Evolutionary conservation across 2,329 filamentous ascomycete species (phyloP).

Genomic region (Dothiorella sarmentorum): DNA sequence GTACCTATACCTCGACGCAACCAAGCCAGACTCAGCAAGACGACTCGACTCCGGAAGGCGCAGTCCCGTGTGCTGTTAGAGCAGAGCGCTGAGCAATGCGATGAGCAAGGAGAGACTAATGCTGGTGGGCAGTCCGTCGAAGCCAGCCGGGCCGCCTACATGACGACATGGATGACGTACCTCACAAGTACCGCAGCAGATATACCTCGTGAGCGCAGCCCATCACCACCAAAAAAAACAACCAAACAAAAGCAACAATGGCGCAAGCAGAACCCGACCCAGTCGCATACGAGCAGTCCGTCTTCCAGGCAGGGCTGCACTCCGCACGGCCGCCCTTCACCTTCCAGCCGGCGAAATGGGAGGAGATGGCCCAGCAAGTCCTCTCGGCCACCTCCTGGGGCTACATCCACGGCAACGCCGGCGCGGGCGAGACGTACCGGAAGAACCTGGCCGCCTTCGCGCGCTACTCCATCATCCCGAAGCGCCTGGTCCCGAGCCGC

Average conservation of each 20-base stretch:
- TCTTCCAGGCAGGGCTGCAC: constrained; percentile 32
- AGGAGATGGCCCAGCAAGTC: constrained; percentile 26
- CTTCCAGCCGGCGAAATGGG: constrained; percentile 32
- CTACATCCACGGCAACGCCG: constrained; percentile 35
- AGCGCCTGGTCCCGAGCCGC: constrained; percentile 11
- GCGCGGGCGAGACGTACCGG: constrained; percentile 30
- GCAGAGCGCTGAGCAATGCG: not conserved
- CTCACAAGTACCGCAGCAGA: not conserved
- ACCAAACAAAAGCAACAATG: not conserved
- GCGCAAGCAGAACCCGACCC: not conserved
- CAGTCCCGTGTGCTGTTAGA: not conserved
- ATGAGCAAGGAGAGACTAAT: not conserved
- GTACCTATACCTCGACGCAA: too few relatives aligned
- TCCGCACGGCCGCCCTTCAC: constrained; percentile 34
- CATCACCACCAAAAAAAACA: not conserved
- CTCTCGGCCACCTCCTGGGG: constrained; percentile 32
- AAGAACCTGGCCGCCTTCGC: constrained; percentile 30
- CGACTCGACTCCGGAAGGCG: not conserved
- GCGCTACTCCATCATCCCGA: constrained; percentile 27
- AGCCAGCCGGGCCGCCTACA: not conserved
- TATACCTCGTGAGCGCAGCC: not conserved
- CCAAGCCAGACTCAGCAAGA: not conserved
- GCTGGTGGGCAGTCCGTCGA: not conserved
- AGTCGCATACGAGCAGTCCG: constrained; percentile 28
- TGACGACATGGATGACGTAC: constrained; percentile 8